Percentiles rank a stretch among this genome's conserved stretches.
Evolutionary conservation across 139 green algal genomes (phyloP).

Genomic region (Spirogloea muscicola): DNA sequence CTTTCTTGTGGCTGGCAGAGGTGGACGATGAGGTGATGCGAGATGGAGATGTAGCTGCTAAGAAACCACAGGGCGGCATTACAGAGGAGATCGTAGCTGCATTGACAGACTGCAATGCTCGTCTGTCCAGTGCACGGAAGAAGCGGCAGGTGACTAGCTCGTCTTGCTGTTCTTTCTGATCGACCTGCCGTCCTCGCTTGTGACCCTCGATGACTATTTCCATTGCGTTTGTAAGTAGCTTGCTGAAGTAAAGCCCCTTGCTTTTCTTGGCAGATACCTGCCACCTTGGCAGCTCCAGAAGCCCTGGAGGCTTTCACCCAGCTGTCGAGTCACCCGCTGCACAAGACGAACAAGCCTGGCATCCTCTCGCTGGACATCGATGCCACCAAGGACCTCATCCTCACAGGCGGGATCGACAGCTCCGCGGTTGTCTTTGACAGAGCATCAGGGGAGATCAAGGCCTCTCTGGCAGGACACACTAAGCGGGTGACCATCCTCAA

Average conservation of each 20-base stretch:
- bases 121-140: conserved; percentile 74
- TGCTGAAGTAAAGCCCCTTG: not conserved
- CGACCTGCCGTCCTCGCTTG: not conserved
- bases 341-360: conserved; percentile 80
- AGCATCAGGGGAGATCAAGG: conserved; percentile 46
- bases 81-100: conserved; percentile 40
- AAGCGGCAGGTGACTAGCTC: conserved; percentile 64
- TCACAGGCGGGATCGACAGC: conserved; percentile 68
- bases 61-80: conserved; percentile 37
- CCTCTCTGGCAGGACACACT: conserved; percentile 69
- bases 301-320: conserved; percentile 62
- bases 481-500: conserved; percentile 88
- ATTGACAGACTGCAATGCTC: conserved; percentile 29
- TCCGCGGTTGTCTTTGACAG: conserved; percentile 71
- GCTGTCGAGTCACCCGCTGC: conserved; percentile 69
- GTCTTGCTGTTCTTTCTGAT: not conserved
- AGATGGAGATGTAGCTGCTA: conserved; percentile 14
- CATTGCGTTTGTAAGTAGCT: too few relatives aligned
- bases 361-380: conserved; percentile 72
- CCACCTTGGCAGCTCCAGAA: conserved; percentile 46
- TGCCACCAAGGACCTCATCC: conserved; percentile 56
- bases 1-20: too few relatives aligned
- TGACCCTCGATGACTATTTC: not conserved
- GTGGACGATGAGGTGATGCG: conserved; percentile 9
- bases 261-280: conserved; percentile 20